A percentile compares a stretch with the other conserved stretches of the same genome.
phyloP scores from a whole-genome alignment of 2,329 filamentous ascomycete genomes.

The Botryosphaeria dothidea region DNA sequence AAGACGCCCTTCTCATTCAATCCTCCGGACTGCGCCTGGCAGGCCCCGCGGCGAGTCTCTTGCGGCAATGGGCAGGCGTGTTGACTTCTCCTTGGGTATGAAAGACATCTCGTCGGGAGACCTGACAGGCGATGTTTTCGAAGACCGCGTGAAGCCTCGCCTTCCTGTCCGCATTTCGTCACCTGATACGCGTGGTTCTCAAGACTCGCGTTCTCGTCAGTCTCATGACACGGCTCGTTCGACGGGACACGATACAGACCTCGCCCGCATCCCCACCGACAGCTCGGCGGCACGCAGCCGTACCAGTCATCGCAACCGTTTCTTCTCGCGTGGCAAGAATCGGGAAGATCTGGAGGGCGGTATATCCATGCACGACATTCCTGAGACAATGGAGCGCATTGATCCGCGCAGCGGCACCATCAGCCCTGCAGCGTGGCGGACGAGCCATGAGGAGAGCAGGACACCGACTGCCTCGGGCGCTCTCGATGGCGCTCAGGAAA shows the following conservation, averaged over 20 bases:
- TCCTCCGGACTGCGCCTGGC: constrained; percentile 51
- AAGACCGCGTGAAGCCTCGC: constrained; percentile 51
- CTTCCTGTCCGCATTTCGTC: constrained; percentile 45
- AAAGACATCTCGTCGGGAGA: constrained; percentile 59
- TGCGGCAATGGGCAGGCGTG: constrained; percentile 60
- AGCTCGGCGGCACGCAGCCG: constrained; percentile 35
- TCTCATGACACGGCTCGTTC: constrained; percentile 38
- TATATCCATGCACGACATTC: constrained; percentile 35
- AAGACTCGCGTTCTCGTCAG: constrained; percentile 25
- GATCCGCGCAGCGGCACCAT: constrained; percentile 37
- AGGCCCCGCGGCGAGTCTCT: constrained; percentile 58
- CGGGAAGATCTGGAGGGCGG: constrained; percentile 36
- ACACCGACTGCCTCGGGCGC: constrained; percentile 4
- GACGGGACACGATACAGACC: constrained; percentile 31
- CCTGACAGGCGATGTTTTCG: constrained; percentile 65
- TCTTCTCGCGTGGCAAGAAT: constrained; percentile 55
- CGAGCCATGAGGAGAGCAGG: constrained; percentile 4
- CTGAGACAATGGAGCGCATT: constrained; percentile 31
- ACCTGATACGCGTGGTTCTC: constrained; percentile 14
- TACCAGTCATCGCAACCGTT: constrained; percentile 59
- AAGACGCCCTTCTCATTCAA: constrained; percentile 34
- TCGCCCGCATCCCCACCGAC: constrained; percentile 38
- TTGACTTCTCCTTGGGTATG: constrained; percentile 73
- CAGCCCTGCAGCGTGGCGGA: constrained; percentile 32
- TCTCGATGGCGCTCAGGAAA: background rate